A percentile compares a stretch with the other conserved stretches of the same genome.
phyloP scores from a whole-genome alignment of 2,329 filamentous ascomycete species.

The Sarocladiaceae sp. region DNA sequence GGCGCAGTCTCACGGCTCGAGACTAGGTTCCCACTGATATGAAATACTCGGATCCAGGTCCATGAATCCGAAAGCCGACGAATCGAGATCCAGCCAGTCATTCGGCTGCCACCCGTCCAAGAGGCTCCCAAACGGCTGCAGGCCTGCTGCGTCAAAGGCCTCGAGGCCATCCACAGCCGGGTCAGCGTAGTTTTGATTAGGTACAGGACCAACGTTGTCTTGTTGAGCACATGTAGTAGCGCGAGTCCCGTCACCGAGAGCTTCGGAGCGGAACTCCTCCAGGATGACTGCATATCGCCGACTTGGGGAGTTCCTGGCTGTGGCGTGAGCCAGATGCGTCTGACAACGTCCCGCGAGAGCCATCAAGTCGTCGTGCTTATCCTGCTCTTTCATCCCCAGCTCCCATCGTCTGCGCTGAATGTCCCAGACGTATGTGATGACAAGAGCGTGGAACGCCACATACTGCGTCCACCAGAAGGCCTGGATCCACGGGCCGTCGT shows the following conservation, averaged over 20 bases:
- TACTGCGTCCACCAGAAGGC: conserved; percentile 50
- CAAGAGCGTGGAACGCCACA: conserved; percentile 46
- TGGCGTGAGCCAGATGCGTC: conserved; percentile 10
- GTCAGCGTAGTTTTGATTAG: not conserved
- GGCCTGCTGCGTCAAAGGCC: not conserved
- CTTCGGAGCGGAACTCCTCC: conserved; percentile 15
- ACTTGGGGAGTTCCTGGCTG: conserved; percentile 16
- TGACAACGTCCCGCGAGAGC: conserved; percentile 29
- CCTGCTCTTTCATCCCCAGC: not conserved
- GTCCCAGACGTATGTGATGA: conserved; percentile 47
- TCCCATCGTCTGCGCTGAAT: conserved; percentile 30
- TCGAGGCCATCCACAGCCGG: not conserved
- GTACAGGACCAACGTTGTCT: not conserved
- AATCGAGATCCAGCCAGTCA: conserved; percentile 15
- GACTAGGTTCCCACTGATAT: no score
- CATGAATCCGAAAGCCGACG: conserved; percentile 16
- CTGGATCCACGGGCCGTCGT: conserved; percentile 34
- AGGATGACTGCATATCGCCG: conserved; percentile 16
- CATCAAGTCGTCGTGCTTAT: conserved; percentile 20
- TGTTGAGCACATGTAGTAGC: not conserved
- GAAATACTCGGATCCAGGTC: no score
- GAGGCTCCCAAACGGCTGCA: not conserved
- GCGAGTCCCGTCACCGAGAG: conserved; percentile 12
- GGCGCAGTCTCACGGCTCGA: no score
- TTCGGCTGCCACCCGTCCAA: conserved; percentile 13